phyloP scores from a whole-genome alignment of 805 yeast genomes.

The Hanseniaspora nectarophila region DNA sequence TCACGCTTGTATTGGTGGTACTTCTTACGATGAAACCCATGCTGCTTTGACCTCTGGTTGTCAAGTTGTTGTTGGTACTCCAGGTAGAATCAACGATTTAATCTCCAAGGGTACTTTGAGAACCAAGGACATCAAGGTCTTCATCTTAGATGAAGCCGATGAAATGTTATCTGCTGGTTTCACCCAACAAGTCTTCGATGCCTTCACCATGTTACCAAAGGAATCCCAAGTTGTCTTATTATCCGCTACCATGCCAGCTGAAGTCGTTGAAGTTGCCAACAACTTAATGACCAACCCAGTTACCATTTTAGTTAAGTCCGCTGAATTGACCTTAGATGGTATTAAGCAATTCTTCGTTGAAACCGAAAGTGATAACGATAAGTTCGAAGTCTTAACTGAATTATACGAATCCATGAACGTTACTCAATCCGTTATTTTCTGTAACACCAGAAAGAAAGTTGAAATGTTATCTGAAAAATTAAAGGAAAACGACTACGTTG shows the following conservation, averaged over 20 bases:
- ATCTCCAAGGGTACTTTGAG: constrained; percentile 77
- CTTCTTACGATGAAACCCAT: constrained; percentile 75
- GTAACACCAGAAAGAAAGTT: constrained; percentile 92
- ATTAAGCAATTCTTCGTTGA: constrained; percentile 83
- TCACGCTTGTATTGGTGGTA: constrained; percentile 98
- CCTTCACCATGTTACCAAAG: constrained; percentile 72
- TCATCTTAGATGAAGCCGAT: constrained; percentile 96
- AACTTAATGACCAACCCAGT: constrained; percentile 91
- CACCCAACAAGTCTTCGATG: constrained; percentile 88
- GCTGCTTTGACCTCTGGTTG: constrained; percentile 75
- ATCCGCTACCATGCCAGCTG: constrained; percentile 86
- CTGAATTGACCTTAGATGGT: constrained; percentile 87
- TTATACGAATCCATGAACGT: constrained; percentile 88
- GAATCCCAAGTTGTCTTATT: constrained; percentile 85
- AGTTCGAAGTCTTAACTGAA: constrained; percentile 88
- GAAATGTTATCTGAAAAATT: constrained; percentile 78
- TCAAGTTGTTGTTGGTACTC: constrained; percentile 94
- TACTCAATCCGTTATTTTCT: constrained; percentile 95
- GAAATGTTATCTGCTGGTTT: constrained; percentile 82
- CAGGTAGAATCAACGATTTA: constrained; percentile 95
- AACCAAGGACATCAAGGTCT: constrained; percentile 79
- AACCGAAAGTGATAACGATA: constrained; percentile 87
- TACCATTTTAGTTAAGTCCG: constrained; percentile 85
- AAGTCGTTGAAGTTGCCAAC: constrained; percentile 81
- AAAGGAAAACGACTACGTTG: constrained; percentile 73